phyloP scores from a whole-genome alignment of 805 yeast species.

The Spencermartinsiella europaea region DNA sequence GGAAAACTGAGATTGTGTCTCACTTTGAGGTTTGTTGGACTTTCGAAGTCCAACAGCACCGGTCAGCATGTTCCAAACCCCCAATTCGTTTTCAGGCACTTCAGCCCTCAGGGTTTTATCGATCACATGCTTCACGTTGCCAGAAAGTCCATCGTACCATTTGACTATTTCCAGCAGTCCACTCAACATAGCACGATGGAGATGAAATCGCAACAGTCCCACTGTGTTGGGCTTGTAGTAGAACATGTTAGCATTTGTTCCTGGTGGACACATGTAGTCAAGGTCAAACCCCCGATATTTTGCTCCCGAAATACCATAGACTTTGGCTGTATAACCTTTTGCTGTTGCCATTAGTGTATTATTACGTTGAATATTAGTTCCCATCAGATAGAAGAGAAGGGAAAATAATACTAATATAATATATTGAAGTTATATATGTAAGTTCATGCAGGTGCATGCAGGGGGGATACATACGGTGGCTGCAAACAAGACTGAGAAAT shows the following conservation, averaged over 20 bases:
- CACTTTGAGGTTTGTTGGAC: neutral
- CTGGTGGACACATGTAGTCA: slow-evolving; percentile 19
- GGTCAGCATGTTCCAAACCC: neutral
- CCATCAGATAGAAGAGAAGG: too few relatives aligned
- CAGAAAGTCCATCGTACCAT: slow-evolving; percentile 2
- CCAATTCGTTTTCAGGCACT: slow-evolving; percentile 1
- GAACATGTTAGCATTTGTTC: slow-evolving; percentile 14
- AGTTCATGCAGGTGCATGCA: too few relatives aligned
- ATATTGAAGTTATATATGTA: too few relatives aligned
- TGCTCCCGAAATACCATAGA: slow-evolving; percentile 6
- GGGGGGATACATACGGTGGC: too few relatives aligned
- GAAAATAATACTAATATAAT: too few relatives aligned
- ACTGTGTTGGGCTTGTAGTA: slow-evolving; percentile 11
- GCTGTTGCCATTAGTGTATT: neutral
- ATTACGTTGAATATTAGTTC: too few relatives aligned
- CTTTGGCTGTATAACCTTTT: slow-evolving; percentile 5
- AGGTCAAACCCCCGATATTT: slow-evolving; percentile 17
- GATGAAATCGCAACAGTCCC: slow-evolving; percentile 19
- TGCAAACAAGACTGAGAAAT: too few relatives aligned
- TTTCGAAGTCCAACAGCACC: neutral
- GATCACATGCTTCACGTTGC: neutral
- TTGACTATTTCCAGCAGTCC: slow-evolving; percentile 6
- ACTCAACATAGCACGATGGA: slow-evolving; percentile 15
- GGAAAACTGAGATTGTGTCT: neutral
- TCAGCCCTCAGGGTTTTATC: neutral